Evolutionary conservation across 805 yeast genomes (phyloP).

Genomic region (Metschnikowia sp.): DNA sequence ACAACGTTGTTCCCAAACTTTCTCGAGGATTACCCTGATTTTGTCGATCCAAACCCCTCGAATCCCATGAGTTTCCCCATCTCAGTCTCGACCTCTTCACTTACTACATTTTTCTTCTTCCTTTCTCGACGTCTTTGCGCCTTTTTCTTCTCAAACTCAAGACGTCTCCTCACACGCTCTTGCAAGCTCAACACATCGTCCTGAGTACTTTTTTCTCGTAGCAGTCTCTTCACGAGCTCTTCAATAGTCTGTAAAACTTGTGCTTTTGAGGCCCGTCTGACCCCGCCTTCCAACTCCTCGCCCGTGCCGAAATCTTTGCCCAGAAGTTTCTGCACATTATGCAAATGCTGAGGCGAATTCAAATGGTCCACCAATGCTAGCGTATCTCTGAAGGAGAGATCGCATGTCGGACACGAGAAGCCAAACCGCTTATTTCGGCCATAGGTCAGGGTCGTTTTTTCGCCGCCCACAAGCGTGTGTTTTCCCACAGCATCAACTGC

Average conservation of each 20-base stretch:
- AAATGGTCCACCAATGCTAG: conserved; percentile 80
- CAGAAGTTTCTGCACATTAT: conserved; percentile 25
- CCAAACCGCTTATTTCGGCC: conserved; percentile 65
- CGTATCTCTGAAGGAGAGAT: conserved; percentile 77
- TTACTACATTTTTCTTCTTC: conserved; percentile 13
- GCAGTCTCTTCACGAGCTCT: conserved; percentile 25
- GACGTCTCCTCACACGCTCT: conserved; percentile 40
- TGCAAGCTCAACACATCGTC: conserved; percentile 27
- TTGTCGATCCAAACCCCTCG: conserved; percentile 49
- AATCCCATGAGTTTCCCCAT: conserved; percentile 56
- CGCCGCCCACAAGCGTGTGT: conserved; percentile 32
- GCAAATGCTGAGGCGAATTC: conserved; percentile 64
- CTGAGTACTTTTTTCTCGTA: conserved; percentile 10
- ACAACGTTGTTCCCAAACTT: not conserved
- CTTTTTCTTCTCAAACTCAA: conserved; percentile 35
- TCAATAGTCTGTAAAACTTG: conserved; percentile 34
- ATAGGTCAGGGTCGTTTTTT: conserved; percentile 14
- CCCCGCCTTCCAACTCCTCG: conserved; percentile 31
- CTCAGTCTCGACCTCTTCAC: conserved; percentile 10
- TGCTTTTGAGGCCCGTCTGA: conserved; percentile 31
- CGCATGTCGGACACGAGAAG: conserved; percentile 79
- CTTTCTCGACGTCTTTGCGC: conserved; percentile 25
- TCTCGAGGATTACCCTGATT: not conserved
- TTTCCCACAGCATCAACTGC: conserved; percentile 33
- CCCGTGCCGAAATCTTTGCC: conserved; percentile 10